Evolutionary conservation across 108 stramenopile genomes (phyloP).

Genomic region (Skeletonema costatum): DNA sequence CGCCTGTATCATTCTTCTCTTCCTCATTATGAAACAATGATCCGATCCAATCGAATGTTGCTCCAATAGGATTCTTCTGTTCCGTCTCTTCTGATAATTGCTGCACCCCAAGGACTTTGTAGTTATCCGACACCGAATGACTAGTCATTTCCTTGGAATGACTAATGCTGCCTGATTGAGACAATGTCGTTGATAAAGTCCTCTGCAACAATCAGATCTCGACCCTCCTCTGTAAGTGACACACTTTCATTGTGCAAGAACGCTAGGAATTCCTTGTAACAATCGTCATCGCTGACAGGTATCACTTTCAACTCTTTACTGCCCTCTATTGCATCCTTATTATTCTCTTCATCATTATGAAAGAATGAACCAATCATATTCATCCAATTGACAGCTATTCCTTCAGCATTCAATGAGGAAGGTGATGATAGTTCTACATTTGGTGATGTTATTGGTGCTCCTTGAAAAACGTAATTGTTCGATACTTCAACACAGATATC

Average conservation of each 20-base stretch:
- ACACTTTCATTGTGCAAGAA: background rate
- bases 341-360: background rate
- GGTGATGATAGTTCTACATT: background rate
- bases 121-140: no score
- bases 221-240: background rate
- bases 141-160: no score
- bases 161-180: background rate
- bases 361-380: background rate
- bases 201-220: background rate
- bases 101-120: background rate
- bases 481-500: no score
- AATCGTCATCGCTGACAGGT: background rate
- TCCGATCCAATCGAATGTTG: background rate
- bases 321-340: background rate
- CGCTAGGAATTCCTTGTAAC: background rate
- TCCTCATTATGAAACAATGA: background rate
- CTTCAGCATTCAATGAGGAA: background rate
- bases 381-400: background rate
- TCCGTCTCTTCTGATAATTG: no score
- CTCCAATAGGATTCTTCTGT: background rate
- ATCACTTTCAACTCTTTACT: background rate
- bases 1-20: background rate
- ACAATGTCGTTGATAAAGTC: background rate
- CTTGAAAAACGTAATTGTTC: background rate
- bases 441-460: background rate